A percentile compares a stretch with the other conserved stretches of the same genome.
phyloP scores from a whole-genome alignment of 768 basidiomycete species.

The Lactifluus hygrophoroides region DNA sequence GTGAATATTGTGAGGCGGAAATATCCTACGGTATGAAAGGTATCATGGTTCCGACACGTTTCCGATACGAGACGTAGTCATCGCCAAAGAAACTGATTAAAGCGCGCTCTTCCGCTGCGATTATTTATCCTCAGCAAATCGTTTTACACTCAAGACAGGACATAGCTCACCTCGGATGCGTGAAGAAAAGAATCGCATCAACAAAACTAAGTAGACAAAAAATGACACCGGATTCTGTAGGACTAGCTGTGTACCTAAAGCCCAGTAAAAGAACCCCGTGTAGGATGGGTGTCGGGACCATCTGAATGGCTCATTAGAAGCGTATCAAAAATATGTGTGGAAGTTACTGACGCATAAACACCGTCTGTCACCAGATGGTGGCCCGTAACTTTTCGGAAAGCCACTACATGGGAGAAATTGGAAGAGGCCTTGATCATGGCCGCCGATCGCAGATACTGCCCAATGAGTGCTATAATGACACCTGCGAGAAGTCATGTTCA shows the following conservation, averaged over 20 bases:
- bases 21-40: constrained; percentile 63
- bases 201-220: constrained; percentile 49
- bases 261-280: constrained; percentile 97
- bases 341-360: constrained; percentile 64
- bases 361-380: constrained; percentile 85
- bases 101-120: constrained; percentile 68
- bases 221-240: constrained; percentile 81
- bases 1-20: neutral
- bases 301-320: constrained; percentile 30
- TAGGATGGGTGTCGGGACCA: constrained; percentile 95
- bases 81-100: constrained; percentile 86
- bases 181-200: constrained; percentile 83
- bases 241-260: constrained; percentile 84
- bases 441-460: constrained; percentile 71
- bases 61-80: constrained; percentile 71
- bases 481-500: constrained; percentile 36
- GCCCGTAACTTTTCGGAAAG: constrained; percentile 56
- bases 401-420: constrained; percentile 89
- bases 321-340: neutral
- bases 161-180: constrained; percentile 65
- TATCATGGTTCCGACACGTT: constrained; percentile 75
- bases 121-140: neutral
- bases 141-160: neutral
- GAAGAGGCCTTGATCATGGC: constrained; percentile 97
- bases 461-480: constrained; percentile 49